Conservation (phyloP, 2,329 filamentous ascomycete genomes). For the Zymoseptoria crescenta region DNA sequence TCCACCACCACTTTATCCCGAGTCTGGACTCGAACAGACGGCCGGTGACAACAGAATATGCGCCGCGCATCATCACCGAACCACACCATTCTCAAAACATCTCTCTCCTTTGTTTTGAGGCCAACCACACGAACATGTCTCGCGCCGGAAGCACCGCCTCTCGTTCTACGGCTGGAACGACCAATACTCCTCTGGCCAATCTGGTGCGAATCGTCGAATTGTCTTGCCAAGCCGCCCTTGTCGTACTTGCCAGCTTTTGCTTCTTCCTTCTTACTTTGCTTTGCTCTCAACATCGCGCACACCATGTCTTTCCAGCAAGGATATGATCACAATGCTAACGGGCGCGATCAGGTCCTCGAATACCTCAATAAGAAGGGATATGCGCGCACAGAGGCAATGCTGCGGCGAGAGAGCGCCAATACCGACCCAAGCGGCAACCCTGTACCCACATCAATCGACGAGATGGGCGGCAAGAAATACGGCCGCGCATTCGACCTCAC, state of each 20-base stretch:
- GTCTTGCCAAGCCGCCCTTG: not conserved
- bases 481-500: slow-evolving; percentile 53
- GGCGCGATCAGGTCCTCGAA: slow-evolving; percentile 63
- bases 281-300: not conserved
- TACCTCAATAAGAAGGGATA: slow-evolving; percentile 96
- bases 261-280: not conserved
- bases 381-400: slow-evolving; percentile 81
- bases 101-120: not conserved
- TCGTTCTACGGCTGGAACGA: not conserved
- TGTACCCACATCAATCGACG: slow-evolving; percentile 56
- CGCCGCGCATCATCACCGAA: too few species aligned
- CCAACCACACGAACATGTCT: not conserved
- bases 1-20: too few species aligned
- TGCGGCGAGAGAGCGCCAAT: slow-evolving; percentile 81
- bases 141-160: not conserved
- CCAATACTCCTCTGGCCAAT: not conserved
- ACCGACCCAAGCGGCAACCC: slow-evolving; percentile 74
- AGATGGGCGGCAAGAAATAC: slow-evolving; percentile 68
- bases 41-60: too few species aligned
- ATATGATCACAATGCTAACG: slow-evolving; percentile 8
- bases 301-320: slow-evolving; percentile 1
- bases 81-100: not conserved
- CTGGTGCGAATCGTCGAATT: not conserved
- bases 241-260: not conserved
- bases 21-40: too few species aligned